Conservation (phyloP, 805 yeast species). For the Starmerella gropengiesseri region DNA sequence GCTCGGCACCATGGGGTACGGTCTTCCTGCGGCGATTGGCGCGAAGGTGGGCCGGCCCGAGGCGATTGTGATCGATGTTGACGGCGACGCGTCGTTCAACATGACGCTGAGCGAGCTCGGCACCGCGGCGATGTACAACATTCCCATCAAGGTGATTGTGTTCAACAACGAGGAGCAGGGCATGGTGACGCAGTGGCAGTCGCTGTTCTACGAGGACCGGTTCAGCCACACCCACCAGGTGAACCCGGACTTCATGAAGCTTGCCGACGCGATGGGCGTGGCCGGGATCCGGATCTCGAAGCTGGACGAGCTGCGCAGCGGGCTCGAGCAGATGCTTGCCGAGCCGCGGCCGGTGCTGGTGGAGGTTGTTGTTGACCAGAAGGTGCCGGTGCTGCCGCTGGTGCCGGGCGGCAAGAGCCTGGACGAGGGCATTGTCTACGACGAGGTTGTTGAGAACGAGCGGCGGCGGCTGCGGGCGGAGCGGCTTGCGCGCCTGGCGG, state of each 20-base stretch:
- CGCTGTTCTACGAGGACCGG: slow-evolving; percentile 91
- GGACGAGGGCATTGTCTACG: slow-evolving; percentile 83
- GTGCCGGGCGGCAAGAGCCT: slow-evolving; percentile 93
- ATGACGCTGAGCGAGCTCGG: slow-evolving; percentile 92
- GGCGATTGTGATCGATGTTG: slow-evolving; percentile 88
- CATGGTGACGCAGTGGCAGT: slow-evolving; percentile 99
- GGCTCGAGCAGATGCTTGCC: slow-evolving; percentile 58
- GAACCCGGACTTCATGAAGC: slow-evolving; percentile 85
- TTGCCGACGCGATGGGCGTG: slow-evolving; percentile 90
- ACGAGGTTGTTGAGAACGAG: slow-evolving; percentile 66
- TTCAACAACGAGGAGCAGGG: slow-evolving; percentile 98
- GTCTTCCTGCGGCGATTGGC: slow-evolving; percentile 96
- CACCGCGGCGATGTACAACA: slow-evolving; percentile 85
- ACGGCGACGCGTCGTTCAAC: slow-evolving; percentile 98
- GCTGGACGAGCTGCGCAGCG: slow-evolving; percentile 53
- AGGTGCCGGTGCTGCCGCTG: slow-evolving; percentile 96
- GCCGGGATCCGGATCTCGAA: slow-evolving; percentile 64
- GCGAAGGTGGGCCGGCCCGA: slow-evolving; percentile 96
- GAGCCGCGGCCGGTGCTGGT: slow-evolving; percentile 74
- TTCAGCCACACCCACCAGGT: slow-evolving; percentile 95
- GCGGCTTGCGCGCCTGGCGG: slow-evolving; percentile 27
- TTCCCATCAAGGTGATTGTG: slow-evolving; percentile 81
- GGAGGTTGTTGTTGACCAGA: slow-evolving; percentile 80
- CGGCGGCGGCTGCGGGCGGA: slow-evolving; percentile 27
- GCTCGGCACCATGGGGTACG: slow-evolving; percentile 97